Base-by-base conservation (phyloP, 1,284 basidiomycete species). In the Marasmius oreades region DNA sequence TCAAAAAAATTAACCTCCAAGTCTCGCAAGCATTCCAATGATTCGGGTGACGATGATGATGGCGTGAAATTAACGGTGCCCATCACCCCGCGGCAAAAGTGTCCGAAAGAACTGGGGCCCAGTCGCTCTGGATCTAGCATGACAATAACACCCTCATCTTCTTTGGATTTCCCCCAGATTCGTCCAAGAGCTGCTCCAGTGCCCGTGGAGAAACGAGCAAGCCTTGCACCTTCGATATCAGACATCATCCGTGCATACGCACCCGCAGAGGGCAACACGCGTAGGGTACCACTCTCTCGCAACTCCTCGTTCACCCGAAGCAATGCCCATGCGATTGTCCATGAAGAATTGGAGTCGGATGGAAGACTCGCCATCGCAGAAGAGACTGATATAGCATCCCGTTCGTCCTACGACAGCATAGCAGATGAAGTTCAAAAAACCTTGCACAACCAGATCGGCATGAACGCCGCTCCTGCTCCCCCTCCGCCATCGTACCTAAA, bases 351-450 rank as follows among this genome's bases (percentile, higher is more conserved):
- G 2, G 79, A 79, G 63, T 75, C 79, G 20, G 80, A 81, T 61
- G 78, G 79, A 58, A 70, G 76, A 10, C 62, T 78, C 33, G 71
- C 75, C 33, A 71, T 75, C 22, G 77, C 78, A 54, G 85, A 86
- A 56, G 86, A 87, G 58, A 73, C 73, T 2, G 86, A 88, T 50
- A 64, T 86, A 37, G 61, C 88, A 42, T 85, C 86, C 45, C 82
- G 90, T 22, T 91, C 90, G 18, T 92, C 90, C 10, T 82, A 92
- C 56, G 90, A 93, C 69, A 92, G 89, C 57, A 84, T 92, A 31
- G 87, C 89, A 20, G 86, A 91, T 61, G 90, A 93, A 75, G 83
- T 90, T 26, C 81, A 79, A 59, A 80, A 75, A 58, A 88, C 86
- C 11, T 73, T 90, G 57, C 81, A 80, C 57, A 80, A 78, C 51